A percentile compares a stretch with the other conserved stretches of the same genome.
Conservation (phyloP, 2,329 filamentous ascomycete genomes). For the Fonsecaea monophora region DNA sequence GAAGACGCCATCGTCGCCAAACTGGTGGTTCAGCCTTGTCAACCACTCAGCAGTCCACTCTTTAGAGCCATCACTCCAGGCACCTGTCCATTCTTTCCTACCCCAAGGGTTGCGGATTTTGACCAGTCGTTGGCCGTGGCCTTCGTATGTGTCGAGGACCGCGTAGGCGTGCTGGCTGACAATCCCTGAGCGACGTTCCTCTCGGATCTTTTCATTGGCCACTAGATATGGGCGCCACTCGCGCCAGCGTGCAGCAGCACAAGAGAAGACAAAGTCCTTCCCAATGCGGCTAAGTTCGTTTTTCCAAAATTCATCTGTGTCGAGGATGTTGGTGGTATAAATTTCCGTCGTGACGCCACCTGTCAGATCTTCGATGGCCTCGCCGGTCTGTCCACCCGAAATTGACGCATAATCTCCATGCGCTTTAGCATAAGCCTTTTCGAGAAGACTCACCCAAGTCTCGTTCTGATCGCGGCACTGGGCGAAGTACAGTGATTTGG, state of each 20-base stretch:
- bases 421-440: constrained; percentile 78
- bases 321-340: constrained; percentile 55
- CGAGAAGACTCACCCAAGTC: constrained; percentile 80
- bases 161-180: constrained; percentile 62
- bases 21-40: constrained; percentile 72
- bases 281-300: constrained; percentile 82
- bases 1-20: constrained; percentile 76
- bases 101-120: constrained; percentile 76
- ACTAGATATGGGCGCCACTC: constrained; percentile 38
- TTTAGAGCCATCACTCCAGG: constrained; percentile 82
- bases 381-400: constrained; percentile 73
- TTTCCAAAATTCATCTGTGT: constrained; percentile 82
- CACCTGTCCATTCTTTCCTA: constrained; percentile 78
- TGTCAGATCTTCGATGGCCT: constrained; percentile 66
- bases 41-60: constrained; percentile 86
- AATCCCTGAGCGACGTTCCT: constrained; percentile 53
- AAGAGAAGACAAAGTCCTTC: constrained; percentile 69
- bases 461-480: constrained; percentile 78
- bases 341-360: constrained; percentile 58
- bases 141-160: constrained; percentile 65
- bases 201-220: constrained; percentile 40
- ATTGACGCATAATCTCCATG: constrained; percentile 81
- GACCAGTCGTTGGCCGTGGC: constrained; percentile 68
- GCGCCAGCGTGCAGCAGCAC: constrained; percentile 52
- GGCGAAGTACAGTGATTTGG: constrained; percentile 78